Base-by-base conservation (phyloP, 805 yeast genomes). In the Metschnikowia peoriensis region DNA sequence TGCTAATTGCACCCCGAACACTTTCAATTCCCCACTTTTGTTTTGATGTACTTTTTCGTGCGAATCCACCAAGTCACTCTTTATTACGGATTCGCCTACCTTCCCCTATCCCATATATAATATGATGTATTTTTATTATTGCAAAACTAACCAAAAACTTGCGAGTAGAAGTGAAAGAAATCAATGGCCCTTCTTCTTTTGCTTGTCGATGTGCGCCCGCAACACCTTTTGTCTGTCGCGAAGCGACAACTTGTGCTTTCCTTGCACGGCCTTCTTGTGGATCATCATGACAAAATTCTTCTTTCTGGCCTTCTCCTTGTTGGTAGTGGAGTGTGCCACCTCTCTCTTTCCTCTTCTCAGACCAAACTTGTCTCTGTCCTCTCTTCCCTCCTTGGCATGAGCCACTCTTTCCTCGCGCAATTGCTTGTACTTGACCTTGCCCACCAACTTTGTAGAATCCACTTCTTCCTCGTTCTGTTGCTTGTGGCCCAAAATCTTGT, bases 231-330 rank as follows among this genome's bases (percentile, higher is more conserved):
- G 97, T 70, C 90, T 85, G 69, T 94, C 98, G 63, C 97, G 80
- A 62, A 94, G 77, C 52, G 97, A 89, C 80, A 87, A 78, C 73
- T 86, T 88, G 58, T 87, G 92, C 71, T 94, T 94, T 57, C 98
- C 98, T 71, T 89, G 96, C 39, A 94, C 98, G 47, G 89, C 85
- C 64, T 84, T 84, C 76, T 93, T 94, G 72, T 94, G 99, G 61
- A 94, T 89, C 93, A 89, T 89, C 99, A 94, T 94, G 67, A 94
- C 93, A 67, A 91, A 94, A 73, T 94, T 94, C 97, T 94, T 94
- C 90, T 90, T 90, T 71, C 98, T 82, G 27, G 91, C 96, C 82
- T 94, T 94, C 73, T 96, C 97, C 72, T 84, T 84, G 70, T 94
- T 94, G 2, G 99, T 94, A 10, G 98, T 92, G 29, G 96, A 89